Percentiles rank a stretch among this genome's conserved stretches.
Conservation (phyloP, 345 rosid species). For the Gossypium sturtianum region DNA sequence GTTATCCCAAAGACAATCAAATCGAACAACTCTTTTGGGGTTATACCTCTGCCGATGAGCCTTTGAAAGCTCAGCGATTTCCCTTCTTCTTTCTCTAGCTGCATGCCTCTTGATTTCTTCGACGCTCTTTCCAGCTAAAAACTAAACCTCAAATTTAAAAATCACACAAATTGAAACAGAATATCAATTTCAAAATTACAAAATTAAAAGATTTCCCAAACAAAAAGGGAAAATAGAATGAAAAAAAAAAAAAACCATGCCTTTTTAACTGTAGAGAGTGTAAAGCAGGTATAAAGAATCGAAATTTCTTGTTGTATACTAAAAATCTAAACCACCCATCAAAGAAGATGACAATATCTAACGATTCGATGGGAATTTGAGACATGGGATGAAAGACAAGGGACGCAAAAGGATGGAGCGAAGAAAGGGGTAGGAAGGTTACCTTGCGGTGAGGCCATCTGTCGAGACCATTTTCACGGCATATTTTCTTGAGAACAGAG, state of each 20-base stretch:
- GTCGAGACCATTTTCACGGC: conserved; percentile 46
- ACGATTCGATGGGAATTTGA: neutral
- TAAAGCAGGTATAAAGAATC: neutral
- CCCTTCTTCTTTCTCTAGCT: conserved; percentile 15
- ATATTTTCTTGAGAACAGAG: conserved; percentile 36
- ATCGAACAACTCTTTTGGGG: neutral
- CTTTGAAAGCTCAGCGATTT: conserved; percentile 19
- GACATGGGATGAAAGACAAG: neutral
- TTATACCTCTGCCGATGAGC: conserved; percentile 26
- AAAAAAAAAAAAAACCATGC: no score
- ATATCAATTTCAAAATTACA: neutral
- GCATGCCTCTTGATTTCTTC: conserved; percentile 35
- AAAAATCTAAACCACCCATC: neutral
- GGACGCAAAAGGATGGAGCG: neutral
- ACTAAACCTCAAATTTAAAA: conserved; percentile 3
- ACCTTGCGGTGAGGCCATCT: conserved; percentile 47
- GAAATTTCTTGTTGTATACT: neutral
- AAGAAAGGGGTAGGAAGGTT: no score
- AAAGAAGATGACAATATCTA: neutral
- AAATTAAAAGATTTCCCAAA: neutral
- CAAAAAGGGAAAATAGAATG: neutral
- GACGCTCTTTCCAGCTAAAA: conserved; percentile 32
- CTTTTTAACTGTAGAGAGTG: neutral
- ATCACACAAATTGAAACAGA: neutral
- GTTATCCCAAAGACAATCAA: neutral